Base-by-base conservation (phyloP, 768 basidiomycete species). In the Nevesoporus exiguus region DNA sequence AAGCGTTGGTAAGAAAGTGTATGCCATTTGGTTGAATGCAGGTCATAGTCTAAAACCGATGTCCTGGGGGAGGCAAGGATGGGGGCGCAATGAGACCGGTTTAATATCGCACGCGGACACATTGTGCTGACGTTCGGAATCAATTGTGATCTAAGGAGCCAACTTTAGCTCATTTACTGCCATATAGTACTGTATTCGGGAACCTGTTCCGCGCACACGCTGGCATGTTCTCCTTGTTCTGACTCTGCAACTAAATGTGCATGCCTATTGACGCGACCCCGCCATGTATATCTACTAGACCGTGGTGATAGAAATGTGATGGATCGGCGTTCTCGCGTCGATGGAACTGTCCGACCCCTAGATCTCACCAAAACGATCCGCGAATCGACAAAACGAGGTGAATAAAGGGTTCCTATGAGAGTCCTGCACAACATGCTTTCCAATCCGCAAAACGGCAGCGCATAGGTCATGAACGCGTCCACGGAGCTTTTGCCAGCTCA, bases 381-480 rank as follows among this genome's bases (percentile, higher is more conserved):
- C 22, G 33, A 15, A 43, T 43, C 13, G 36, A 56, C 31, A 49
- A 15, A n/a, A 15, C 22, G 21, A 36, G 19, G 29, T 25, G 27
- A 44, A 22, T 7, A 25, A 27, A 47, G 25, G 42, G 34, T n/a
- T 66, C 56, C 81, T 11, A 81, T 79, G 52, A 81, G 71, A 7
- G 72, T 73, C 62, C 89, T 91, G 60, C 85, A 79, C 47, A 92
- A 69, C 80, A 93, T 85, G 11, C 82, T 79, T 71, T 93, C 91
- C 59, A 93, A 70, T 40, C 91, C 76, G 73, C 81, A 83, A 68
- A 83, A 93, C 72, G n/a, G n/a, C 87, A 31, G 88, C 82, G 90
- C 89, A 66, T 93, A 93, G 0, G 86, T 81, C 82, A 90, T 80
- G 70, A 91, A 91, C 52, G 90, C 85, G 69, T 93, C 91, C 49